A percentile compares a stretch with the other conserved stretches of the same genome.
Conservation (phyloP, 1,284 basidiomycete genomes). For the Ceratobasidium sp. region DNA sequence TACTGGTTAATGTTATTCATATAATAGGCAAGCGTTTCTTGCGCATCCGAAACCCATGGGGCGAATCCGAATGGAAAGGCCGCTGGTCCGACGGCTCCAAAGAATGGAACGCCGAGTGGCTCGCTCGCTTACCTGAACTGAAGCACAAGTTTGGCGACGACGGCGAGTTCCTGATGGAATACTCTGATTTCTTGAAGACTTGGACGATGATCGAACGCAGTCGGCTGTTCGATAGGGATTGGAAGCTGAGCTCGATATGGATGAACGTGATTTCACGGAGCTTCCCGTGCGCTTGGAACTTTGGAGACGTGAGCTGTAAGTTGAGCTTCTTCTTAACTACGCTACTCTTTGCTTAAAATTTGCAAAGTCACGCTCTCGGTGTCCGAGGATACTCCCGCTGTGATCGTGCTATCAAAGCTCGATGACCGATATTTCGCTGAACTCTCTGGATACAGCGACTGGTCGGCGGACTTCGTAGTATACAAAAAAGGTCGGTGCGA, state of each 20-base stretch:
- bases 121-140: constrained; percentile 43
- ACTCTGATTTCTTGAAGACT: constrained; percentile 46
- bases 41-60: constrained; percentile 64
- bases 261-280: constrained; percentile 51
- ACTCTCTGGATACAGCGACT: constrained; percentile 20
- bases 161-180: constrained; percentile 51
- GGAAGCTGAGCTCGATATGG: constrained; percentile 44
- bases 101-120: constrained; percentile 50
- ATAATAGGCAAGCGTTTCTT: constrained; percentile 45
- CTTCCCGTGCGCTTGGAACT: constrained; percentile 64
- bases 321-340: constrained; percentile 1
- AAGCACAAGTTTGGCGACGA: constrained; percentile 50
- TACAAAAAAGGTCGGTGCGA: constrained; percentile 18
- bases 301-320: constrained; percentile 59
- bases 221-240: constrained; percentile 33
- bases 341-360: neutral
- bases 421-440: constrained; percentile 23
- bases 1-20: neutral
- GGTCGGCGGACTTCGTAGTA: constrained; percentile 39
- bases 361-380: constrained; percentile 30
- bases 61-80: constrained; percentile 57
- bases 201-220: constrained; percentile 39
- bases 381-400: constrained; percentile 15
- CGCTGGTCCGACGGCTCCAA: constrained; percentile 50
- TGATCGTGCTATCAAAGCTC: constrained; percentile 23